These are phyloP conservation scores for Nemania abortiva DNA, from an alignment of 2,329 filamentous ascomycete genomes.

Conservation along the genomic window DNA sequence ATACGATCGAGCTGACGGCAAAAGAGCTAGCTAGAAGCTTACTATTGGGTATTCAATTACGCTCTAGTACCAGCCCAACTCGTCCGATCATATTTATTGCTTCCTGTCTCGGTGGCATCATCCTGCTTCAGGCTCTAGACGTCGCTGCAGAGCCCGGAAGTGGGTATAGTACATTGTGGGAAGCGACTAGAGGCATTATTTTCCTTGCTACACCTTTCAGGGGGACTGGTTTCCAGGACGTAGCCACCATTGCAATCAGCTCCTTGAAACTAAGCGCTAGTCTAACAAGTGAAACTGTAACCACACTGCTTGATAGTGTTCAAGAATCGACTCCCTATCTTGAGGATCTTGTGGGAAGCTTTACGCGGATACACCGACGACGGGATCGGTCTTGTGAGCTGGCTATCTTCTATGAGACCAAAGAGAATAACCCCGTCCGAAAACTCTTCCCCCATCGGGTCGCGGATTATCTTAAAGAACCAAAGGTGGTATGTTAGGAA, in stretches of 20 bases:
- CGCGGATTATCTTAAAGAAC: background rate
- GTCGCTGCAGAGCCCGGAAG: background rate
- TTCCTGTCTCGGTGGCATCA: conserved; percentile 16
- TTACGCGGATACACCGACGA: background rate
- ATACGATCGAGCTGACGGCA: background rate
- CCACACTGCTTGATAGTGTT: background rate
- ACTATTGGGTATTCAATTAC: background rate
- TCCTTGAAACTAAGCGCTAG: conserved; percentile 6
- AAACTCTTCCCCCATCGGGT: conserved; percentile 1
- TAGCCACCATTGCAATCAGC: conserved; percentile 9
- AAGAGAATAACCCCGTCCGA: conserved; percentile 1
- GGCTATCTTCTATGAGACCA: conserved; percentile 25
- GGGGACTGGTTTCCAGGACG: conserved; percentile 5
- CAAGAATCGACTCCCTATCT: background rate
- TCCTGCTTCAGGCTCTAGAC: conserved; percentile 9
- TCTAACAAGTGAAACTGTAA: background rate
- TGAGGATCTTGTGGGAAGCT: background rate
- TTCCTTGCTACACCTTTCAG: conserved; percentile 23
- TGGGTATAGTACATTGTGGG: background rate
- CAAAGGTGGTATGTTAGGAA: background rate
- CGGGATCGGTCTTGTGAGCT: background rate
- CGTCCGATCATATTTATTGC: conserved; percentile 23
- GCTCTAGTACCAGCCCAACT: too few species aligned
- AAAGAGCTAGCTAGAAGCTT: conserved; percentile 10
- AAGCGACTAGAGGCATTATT: conserved; percentile 8